phyloP scores from a whole-genome alignment of 2,329 filamentous ascomycete species.

The Elsinoe necatrix region DNA sequence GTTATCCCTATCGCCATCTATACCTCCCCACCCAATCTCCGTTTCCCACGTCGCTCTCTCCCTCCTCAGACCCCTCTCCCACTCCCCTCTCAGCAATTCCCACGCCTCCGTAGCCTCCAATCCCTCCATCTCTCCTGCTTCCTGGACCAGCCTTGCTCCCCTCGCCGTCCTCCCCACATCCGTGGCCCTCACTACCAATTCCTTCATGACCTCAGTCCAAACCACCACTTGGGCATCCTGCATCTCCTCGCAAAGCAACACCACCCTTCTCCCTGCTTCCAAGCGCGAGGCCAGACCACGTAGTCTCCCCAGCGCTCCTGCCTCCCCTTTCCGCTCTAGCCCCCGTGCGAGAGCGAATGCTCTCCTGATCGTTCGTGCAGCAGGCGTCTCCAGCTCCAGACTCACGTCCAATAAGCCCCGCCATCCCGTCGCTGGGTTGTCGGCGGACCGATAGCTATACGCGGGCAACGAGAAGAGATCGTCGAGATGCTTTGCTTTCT shows the following conservation, averaged over 20 bases:
- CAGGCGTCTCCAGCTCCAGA: background rate
- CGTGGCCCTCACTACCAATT: background rate
- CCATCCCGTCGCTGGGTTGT: background rate
- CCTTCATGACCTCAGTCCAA: constrained; percentile 3
- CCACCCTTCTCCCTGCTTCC: background rate
- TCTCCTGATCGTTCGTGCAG: background rate
- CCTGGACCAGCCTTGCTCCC: constrained; percentile 19
- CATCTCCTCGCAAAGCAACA: background rate
- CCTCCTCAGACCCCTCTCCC: background rate
- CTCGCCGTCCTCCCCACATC: constrained; percentile 14
- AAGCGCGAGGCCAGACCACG: background rate
- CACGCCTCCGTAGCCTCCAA: background rate
- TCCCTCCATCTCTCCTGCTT: constrained; percentile 11
- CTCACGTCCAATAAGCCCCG: constrained; percentile 17
- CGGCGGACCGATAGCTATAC: background rate
- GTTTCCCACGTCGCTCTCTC: background rate
- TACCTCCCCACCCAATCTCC: background rate
- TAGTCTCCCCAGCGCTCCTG: constrained; percentile 19
- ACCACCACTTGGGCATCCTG: background rate
- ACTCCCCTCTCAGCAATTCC: background rate
- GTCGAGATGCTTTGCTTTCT: constrained; percentile 22
- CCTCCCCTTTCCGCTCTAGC: constrained; percentile 17
- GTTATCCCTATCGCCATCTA: constrained; percentile 7
- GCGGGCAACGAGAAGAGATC: constrained; percentile 22
- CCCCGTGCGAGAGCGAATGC: background rate